These are phyloP conservation scores for Phanerochaete carnosa DNA, from an alignment of 768 basidiomycete genomes.

Conservation along the genomic window DNA sequence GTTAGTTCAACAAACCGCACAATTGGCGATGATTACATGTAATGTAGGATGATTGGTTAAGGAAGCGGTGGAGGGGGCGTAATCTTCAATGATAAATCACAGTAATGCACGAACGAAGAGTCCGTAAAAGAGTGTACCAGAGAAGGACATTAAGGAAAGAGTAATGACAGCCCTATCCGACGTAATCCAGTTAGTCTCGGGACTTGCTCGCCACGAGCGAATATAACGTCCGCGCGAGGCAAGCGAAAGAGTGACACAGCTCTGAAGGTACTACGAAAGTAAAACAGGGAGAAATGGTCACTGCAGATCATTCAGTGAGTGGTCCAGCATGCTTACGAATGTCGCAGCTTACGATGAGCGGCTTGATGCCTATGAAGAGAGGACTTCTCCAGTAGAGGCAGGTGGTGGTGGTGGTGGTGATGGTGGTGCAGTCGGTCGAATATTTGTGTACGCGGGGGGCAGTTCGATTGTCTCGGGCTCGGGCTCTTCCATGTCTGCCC, in stretches of 20 bases:
- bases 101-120: background rate
- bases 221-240: background rate
- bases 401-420: conserved; percentile 4
- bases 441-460: conserved; percentile 78
- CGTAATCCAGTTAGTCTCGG: background rate
- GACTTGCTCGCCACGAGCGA: background rate
- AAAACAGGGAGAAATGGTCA: background rate
- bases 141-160: background rate
- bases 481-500: conserved; percentile 37
- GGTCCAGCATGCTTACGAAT: background rate
- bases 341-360: background rate
- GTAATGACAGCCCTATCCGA: background rate
- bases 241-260: background rate
- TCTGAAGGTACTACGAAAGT: background rate
- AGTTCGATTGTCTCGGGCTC: conserved; percentile 76
- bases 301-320: background rate
- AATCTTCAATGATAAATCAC: background rate
- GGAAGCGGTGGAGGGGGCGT: background rate
- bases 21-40: background rate
- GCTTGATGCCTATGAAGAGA: background rate
- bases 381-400: background rate
- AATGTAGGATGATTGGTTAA: background rate
- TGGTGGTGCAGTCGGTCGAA: conserved; percentile 25
- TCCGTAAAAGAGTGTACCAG: background rate
- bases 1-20: background rate